Evolutionary conservation across 441 rosid species (phyloP).

Genomic region (Adansonia madagascariensis): DNA sequence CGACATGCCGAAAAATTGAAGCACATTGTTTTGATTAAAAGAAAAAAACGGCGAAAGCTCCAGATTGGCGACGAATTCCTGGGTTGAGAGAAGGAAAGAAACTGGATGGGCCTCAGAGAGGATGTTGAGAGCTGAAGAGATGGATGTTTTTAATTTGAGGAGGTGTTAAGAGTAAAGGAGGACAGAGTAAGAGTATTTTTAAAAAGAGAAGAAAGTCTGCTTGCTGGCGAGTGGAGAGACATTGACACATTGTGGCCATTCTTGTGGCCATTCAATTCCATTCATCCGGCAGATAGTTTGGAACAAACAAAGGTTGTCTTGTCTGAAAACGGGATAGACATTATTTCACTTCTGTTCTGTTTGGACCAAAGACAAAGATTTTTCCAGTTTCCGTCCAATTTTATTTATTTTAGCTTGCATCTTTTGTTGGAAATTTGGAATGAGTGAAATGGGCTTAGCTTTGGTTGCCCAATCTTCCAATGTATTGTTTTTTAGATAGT

Average conservation of each 20-base stretch:
- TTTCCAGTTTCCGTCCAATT: background rate
- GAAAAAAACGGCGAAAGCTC: conserved; percentile 75
- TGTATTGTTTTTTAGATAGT: too few species aligned
- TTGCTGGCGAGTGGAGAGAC: conserved; percentile 47
- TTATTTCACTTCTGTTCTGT: background rate
- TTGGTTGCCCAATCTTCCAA: background rate
- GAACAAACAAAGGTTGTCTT: too few species aligned
- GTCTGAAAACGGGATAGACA: background rate
- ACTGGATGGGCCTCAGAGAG: conserved; percentile 56
- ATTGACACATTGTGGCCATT: conserved; percentile 36
- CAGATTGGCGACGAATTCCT: conserved; percentile 49
- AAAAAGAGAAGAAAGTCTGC: conserved; percentile 35
- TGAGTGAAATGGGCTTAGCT: background rate
- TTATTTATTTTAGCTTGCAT: background rate
- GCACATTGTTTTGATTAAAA: conserved; percentile 45
- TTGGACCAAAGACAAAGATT: background rate
- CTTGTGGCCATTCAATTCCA: conserved; percentile 28
- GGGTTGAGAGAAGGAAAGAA: conserved; percentile 40
- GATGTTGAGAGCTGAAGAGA: conserved; percentile 49
- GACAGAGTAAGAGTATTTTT: conserved; percentile 38
- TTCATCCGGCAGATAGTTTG: background rate
- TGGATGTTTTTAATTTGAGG: conserved; percentile 33
- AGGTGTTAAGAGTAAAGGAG: conserved; percentile 43
- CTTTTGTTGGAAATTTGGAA: background rate
- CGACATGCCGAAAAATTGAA: conserved; percentile 83